Base-by-base conservation (phyloP, 2,329 filamentous ascomycete genomes). In the Penicillium sp. region DNA sequence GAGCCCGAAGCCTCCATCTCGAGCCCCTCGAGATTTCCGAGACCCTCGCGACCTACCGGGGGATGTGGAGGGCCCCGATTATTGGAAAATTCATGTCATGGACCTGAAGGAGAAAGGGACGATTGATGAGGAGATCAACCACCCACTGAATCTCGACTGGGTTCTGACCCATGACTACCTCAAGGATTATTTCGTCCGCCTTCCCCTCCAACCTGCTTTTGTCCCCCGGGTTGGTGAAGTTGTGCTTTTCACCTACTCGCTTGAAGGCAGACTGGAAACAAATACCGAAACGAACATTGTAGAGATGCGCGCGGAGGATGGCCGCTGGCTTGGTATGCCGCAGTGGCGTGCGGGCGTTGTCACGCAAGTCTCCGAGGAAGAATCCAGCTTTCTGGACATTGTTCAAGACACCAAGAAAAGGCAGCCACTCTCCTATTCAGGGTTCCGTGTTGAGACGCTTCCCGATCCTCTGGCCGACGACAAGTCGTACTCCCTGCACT, bases 321-420 rank as follows among this genome's bases (percentile, higher is more conserved):
- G 61, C 24, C 54, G 50, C 25, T 74, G 66, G 52, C 51, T 57
- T 3, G 68, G 66, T 0, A 54, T 57, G 13, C 76, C 78, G 0
- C 47, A 62, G 5, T 84, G 81, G 81, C 74, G 79, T 54, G 80
- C 76, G 1, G 81, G 80, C 1, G 67, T 81, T 0, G 66, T 84
- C 9, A 73, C 75, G 1, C 75, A 83, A 57, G 63, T 70, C 4
- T 74, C 80, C 0, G 64, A 69, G 1, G 73, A 76, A 25, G 58
- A 71, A 1, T 57, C 64, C 1, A 59, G 65, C 7, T 64, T 74
- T 12, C 66, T 73, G n/a, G 77, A 81, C 48, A 62, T 81, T 3
- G 59, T 70, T 24, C 54, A 65, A 4, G 61, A 72, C 9, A 63
- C 70, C 3, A 44, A 64, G 0, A 73, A 75, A 40, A 56, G 65